Evolutionary conservation across 1,284 basidiomycete genomes (phyloP).

Genomic region (Ustilago crameri): DNA sequence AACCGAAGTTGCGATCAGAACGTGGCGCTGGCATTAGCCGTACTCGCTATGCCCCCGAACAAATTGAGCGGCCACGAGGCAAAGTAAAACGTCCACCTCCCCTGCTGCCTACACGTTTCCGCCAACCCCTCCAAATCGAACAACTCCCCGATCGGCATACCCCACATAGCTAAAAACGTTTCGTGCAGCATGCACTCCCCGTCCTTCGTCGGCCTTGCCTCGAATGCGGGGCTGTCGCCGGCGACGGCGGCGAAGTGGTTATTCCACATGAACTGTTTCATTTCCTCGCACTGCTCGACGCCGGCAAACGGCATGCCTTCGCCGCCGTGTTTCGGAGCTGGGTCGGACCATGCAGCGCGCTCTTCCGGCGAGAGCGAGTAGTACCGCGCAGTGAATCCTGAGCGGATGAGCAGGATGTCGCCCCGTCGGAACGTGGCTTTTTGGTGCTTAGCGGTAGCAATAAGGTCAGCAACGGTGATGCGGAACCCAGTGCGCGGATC

Average conservation of each 20-base stretch:
- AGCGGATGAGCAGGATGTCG: constrained; percentile 58
- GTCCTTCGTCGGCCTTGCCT: constrained; percentile 72
- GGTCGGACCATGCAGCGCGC: constrained; percentile 70
- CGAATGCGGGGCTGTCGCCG: constrained; percentile 78
- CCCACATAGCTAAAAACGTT: constrained; percentile 55
- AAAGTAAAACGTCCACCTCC: constrained; percentile 70
- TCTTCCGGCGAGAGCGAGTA: constrained; percentile 71
- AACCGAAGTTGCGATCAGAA: constrained; percentile 33
- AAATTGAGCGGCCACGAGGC: constrained; percentile 69
- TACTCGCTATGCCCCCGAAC: constrained; percentile 69
- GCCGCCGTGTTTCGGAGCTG: constrained; percentile 5
- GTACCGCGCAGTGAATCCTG: constrained; percentile 77
- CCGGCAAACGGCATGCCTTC: constrained; percentile 49
- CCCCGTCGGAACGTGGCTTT: constrained; percentile 70
- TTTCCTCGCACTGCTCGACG: constrained; percentile 59
- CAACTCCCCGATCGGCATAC: constrained; percentile 70
- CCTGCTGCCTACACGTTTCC: constrained; percentile 58
- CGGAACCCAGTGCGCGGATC: constrained; percentile 76
- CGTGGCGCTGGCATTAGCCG: constrained; percentile 68
- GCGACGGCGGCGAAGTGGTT: constrained; percentile 81
- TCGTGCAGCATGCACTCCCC: constrained; percentile 51
- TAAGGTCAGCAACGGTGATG: constrained; percentile 74
- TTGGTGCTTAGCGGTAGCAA: constrained; percentile 75
- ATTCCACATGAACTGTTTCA: constrained; percentile 72
- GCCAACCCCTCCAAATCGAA: constrained; percentile 70